Percentiles rank a stretch among this genome's conserved stretches.
Evolutionary conservation across 1,284 basidiomycete species (phyloP).

Genomic region (Cronartium ribicola): DNA sequence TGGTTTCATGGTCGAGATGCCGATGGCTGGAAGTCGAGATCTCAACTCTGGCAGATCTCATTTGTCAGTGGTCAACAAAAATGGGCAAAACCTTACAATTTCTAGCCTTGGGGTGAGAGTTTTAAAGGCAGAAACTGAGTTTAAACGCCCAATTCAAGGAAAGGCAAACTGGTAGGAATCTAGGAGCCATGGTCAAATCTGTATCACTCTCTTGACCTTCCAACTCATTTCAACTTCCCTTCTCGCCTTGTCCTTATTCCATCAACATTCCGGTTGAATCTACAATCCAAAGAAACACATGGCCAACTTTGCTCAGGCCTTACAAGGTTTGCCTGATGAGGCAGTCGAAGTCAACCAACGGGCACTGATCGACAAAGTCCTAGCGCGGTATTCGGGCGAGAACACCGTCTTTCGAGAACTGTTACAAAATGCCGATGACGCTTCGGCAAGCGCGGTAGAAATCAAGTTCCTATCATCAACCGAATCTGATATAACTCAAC

Average conservation of each 20-base stretch:
- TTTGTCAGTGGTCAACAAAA: no score
- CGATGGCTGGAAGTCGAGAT: no score
- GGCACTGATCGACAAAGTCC: constrained; percentile 84
- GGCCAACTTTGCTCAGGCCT: constrained; percentile 34
- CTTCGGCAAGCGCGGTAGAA: constrained; percentile 61
- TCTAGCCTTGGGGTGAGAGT: no score
- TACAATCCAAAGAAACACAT: background rate
- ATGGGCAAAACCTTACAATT: no score
- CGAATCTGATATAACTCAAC: background rate
- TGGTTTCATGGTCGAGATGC: no score
- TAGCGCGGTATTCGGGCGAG: constrained; percentile 90
- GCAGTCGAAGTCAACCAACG: constrained; percentile 92
- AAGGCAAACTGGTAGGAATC: no score
- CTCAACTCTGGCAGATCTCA: no score
- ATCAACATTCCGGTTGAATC: background rate
- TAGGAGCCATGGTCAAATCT: background rate
- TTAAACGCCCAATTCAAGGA: no score
- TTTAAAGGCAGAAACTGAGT: no score
- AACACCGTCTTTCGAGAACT: constrained; percentile 90
- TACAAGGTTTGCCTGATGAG: constrained; percentile 53
- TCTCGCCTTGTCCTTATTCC: background rate
- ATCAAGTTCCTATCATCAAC: constrained; percentile 47
- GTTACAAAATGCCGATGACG: constrained; percentile 93
- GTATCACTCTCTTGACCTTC: background rate
- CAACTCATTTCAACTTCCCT: background rate